Evolutionary conservation across 2,329 filamentous ascomycete genomes (phyloP).

Genomic region (Chrysosphaeria jannelii): DNA sequence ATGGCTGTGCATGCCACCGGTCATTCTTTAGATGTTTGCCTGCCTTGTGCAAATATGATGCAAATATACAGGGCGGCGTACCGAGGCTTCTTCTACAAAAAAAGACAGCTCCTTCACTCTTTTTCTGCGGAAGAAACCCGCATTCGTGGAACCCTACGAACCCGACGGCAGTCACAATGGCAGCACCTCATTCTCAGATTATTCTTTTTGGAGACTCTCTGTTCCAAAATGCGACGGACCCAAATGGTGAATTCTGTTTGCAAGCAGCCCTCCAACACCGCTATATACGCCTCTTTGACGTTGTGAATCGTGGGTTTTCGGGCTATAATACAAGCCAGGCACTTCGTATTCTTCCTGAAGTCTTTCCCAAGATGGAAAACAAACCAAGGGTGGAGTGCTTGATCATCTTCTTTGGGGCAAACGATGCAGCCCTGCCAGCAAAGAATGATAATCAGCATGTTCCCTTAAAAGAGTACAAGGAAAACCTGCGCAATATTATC

Average conservation of each 20-base stretch:
- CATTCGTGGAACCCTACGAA: too few relatives aligned
- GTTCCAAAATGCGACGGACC: conserved; percentile 33
- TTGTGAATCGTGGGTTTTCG: conserved; percentile 65
- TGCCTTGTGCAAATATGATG: too few relatives aligned
- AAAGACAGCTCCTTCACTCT: too few relatives aligned
- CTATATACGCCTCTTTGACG: conserved; percentile 49
- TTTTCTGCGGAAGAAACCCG: too few relatives aligned
- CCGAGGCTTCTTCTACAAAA: too few relatives aligned
- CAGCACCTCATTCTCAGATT: conserved; percentile 33
- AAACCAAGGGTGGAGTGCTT: conserved; percentile 35
- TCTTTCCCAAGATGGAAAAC: conserved; percentile 34
- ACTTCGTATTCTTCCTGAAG: conserved; percentile 32
- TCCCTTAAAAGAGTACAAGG: conserved; percentile 40
- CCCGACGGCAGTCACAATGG: too few relatives aligned
- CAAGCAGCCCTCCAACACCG: conserved; percentile 37
- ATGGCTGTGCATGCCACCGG: too few relatives aligned
- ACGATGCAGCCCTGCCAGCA: conserved; percentile 47
- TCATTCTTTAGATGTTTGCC: too few relatives aligned
- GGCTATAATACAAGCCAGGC: conserved; percentile 64
- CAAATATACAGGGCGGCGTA: too few relatives aligned
- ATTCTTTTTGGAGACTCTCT: conserved; percentile 80
- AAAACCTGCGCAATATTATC: conserved; percentile 42
- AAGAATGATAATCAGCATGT: conserved; percentile 42
- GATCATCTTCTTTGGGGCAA: conserved; percentile 60
- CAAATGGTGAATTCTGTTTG: conserved; percentile 41